Evolutionary conservation across 805 yeast genomes (phyloP).

Genomic region (Myxozyma monticola): DNA sequence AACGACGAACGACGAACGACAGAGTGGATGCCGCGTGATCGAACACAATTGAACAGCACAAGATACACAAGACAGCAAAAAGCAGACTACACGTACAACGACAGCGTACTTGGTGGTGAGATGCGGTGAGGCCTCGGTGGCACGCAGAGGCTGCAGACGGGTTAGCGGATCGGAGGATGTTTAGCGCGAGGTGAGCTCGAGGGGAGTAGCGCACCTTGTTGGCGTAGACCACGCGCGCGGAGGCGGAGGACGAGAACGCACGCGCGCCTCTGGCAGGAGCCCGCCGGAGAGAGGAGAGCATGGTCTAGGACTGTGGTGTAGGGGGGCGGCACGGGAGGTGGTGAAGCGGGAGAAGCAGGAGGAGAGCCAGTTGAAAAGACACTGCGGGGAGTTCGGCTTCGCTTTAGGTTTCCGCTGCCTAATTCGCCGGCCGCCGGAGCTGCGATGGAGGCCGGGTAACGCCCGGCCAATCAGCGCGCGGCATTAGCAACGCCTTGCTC

Average conservation of each 20-base stretch:
- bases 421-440: too few species aligned
- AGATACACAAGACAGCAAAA: not conserved
- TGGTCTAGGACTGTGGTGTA: too few species aligned
- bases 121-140: constrained; percentile 51
- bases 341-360: too few species aligned
- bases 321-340: too few species aligned
- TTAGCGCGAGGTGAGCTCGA: too few species aligned
- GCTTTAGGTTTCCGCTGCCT: too few species aligned
- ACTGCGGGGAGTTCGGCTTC: not conserved
- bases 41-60: too few species aligned
- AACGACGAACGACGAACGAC: too few species aligned
- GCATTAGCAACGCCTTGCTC: constrained; percentile 7
- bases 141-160: constrained; percentile 41
- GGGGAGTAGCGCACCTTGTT: constrained; percentile 29
- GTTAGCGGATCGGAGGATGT: too few species aligned
- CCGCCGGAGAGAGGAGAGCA: too few species aligned
- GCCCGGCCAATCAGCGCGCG: constrained; percentile 5
- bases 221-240: constrained; percentile 39
- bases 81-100: constrained; percentile 41
- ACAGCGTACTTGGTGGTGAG: constrained; percentile 77
- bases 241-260: constrained; percentile 38
- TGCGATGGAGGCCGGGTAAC: constrained; percentile 4
- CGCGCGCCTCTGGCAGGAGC: constrained; percentile 19
- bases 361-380: not conserved
- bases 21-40: too few species aligned